Percentiles rank a stretch among this genome's conserved stretches.
Evolutionary conservation across 2,329 filamentous ascomycete genomes (phyloP).

Genomic region (Paracoccidioides lutzii): DNA sequence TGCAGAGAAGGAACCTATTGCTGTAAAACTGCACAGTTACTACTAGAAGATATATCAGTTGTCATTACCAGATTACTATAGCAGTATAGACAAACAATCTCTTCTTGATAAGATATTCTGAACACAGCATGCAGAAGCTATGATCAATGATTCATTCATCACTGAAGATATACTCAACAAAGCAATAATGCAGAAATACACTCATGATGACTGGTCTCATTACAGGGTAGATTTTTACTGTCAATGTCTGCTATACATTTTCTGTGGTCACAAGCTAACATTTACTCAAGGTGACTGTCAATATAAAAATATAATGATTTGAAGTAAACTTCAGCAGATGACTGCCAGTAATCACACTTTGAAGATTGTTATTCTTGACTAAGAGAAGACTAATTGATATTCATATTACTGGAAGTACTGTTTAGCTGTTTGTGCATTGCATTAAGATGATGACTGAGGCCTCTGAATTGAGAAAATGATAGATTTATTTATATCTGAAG

Average conservation of each 20-base stretch:
- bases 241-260: not conserved
- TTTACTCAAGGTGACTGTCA: not conserved
- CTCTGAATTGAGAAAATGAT: not conserved
- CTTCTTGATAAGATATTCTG: not conserved
- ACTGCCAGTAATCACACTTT: not conserved
- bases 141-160: not conserved
- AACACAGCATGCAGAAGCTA: not conserved
- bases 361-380: not conserved
- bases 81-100: not conserved
- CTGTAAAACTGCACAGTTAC: not conserved
- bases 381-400: not conserved
- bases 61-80: not conserved
- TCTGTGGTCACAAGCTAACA: not conserved
- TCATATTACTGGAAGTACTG: not conserved
- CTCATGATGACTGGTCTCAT: not conserved
- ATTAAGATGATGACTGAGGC: not conserved
- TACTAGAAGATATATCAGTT: not conserved
- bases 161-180: not conserved
- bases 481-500: not conserved
- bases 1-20: not conserved
- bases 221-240: not conserved
- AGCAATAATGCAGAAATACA: not conserved
- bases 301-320: not conserved
- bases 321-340: not conserved
- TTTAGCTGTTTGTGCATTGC: not conserved